Evolutionary conservation across 2,329 filamentous ascomycete genomes (phyloP).

Genomic region (Aspergillus phoenicis): DNA sequence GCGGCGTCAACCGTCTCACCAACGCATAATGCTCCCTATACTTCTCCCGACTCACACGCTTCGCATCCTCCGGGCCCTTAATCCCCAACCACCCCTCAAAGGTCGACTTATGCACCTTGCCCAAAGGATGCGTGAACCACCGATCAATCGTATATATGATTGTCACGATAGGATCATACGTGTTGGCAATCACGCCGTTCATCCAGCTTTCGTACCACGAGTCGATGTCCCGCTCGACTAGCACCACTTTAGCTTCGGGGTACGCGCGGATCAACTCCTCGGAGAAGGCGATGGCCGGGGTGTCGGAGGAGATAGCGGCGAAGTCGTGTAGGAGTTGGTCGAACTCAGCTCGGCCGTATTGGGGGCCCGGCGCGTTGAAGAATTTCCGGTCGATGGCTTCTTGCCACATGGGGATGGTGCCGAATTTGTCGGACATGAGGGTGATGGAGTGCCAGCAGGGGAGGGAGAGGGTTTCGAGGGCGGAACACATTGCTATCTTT

Average conservation of each 20-base stretch:
- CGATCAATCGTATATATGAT: constrained; percentile 1
- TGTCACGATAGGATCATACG: constrained; percentile 1
- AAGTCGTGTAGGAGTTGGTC: constrained; percentile 17
- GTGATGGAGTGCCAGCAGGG: constrained; percentile 15
- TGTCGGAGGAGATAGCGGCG: constrained; percentile 16
- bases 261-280: constrained; percentile 32
- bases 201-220: constrained; percentile 25
- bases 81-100: constrained; percentile 7
- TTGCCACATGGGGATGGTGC: constrained; percentile 55
- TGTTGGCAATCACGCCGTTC: background rate
- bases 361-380: constrained; percentile 52
- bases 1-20: constrained; percentile 41
- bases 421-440: constrained; percentile 5
- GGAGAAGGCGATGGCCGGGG: constrained; percentile 20
- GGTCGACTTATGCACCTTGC: background rate
- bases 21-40: constrained; percentile 51
- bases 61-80: background rate
- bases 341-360: constrained; percentile 8
- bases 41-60: background rate
- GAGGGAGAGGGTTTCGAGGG: constrained; percentile 14
- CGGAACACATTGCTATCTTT: constrained; percentile 14
- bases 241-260: constrained; percentile 21
- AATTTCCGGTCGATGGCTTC: constrained; percentile 62
- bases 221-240: constrained; percentile 29
- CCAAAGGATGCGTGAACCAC: background rate